Base-by-base conservation (phyloP, 495 filamentous ascomycete genomes). In the Penicillium steckii region DNA sequence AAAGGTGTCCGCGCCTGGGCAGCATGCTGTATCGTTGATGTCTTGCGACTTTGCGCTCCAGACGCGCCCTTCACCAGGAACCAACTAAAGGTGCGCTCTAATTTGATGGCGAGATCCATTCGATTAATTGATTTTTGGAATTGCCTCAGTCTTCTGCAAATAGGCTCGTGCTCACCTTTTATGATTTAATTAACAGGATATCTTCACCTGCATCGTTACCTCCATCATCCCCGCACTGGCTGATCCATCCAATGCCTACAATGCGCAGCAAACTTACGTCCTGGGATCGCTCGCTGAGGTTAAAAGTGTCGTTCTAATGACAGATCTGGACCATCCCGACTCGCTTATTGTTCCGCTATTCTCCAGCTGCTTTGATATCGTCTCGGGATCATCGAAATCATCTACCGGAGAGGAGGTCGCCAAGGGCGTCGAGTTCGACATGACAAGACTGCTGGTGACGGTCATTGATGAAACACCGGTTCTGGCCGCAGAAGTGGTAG, bases 241-340 rank as follows among this genome's bases (percentile, higher is more conserved):
- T 51, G 89, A 97, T 61, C 90, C 93, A 26, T 86, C 89, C 18
- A 86, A 94, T 62, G 83, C 91, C 13, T 97, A 96, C 72, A 96
- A 96, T 67, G 82, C 80, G 46, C 92, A 97, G 65, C 90, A 99
- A 67, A 84, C 90, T 58, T 91, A 93, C 57, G 88, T 96, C 50
- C 78, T 99, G 50, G 80, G 85, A 18, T 97, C 90, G 15, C 83
- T 99, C 21, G 86, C 90, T 53, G 87, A 93, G 60, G 85, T 96
- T 48, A 96, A 97, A 77, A 96, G 91, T 72, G 85, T 97, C 27
- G 85, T 97, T 24, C 80, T 99, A 25, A 81, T 99, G 56, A 88
- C 89, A n/a, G 95, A 97, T 59, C 83, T 97, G 35, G 86, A 90
- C 3, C 84, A 85, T 32, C 80, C 86, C 15, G 90, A 94, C 38